Percentiles rank a stretch among this genome's conserved stretches.
Conservation (phyloP, 2,329 filamentous ascomycete genomes). For the Colletotrichum noveboracense region DNA sequence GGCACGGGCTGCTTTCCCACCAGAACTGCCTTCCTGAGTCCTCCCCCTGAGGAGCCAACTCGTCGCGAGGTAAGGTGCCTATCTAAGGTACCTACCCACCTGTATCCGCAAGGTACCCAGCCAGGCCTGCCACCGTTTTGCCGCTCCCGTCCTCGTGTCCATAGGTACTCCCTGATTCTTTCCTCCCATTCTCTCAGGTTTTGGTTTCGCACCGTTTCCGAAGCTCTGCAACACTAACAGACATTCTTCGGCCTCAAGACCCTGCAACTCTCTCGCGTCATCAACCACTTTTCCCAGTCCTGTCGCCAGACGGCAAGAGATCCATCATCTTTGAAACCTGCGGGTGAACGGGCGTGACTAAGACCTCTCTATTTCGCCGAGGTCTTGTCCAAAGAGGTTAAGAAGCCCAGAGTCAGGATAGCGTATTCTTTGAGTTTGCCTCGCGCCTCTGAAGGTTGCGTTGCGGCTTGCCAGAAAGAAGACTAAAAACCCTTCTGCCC, state of each 20-base stretch:
- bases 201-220: background rate
- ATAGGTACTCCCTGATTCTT: too few species aligned
- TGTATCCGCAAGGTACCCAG: background rate
- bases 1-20: background rate
- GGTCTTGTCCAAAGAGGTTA: background rate
- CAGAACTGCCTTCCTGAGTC: background rate
- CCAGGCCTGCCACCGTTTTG: background rate
- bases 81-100: background rate
- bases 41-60: background rate
- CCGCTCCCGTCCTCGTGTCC: background rate
- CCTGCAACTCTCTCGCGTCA: background rate
- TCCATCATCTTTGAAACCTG: background rate
- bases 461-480: background rate
- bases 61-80: background rate
- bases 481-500: background rate
- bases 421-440: background rate
- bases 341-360: background rate
- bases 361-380: background rate
- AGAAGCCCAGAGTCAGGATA: background rate
- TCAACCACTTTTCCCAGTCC: background rate
- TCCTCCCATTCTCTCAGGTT: background rate
- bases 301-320: background rate
- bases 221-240: background rate
- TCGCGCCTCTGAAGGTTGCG: background rate
- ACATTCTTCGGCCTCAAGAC: background rate